Evolutionary conservation across 139 green algal species (phyloP).

Genomic region (Chlamydomonas urium): DNA sequence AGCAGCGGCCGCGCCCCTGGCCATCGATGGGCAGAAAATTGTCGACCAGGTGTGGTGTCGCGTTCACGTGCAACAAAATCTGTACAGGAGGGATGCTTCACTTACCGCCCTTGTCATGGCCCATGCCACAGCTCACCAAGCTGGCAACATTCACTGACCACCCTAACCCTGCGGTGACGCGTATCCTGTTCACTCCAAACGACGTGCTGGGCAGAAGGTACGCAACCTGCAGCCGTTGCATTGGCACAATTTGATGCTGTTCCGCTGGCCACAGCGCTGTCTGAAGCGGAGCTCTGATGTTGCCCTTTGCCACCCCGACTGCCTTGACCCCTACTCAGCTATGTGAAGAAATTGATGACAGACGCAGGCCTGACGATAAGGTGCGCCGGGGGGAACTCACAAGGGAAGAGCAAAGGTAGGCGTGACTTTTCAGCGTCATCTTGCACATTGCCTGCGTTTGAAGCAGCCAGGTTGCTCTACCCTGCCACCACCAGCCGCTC

Average conservation of each 20-base stretch:
- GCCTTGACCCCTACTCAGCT: conserved; percentile 43
- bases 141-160: conserved; percentile 77
- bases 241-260: not conserved
- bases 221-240: no score
- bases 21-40: conserved; percentile 27
- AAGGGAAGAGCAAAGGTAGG: not conserved
- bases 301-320: not conserved
- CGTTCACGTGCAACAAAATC: not conserved
- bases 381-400: conserved; percentile 17
- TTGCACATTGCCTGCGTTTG: no score
- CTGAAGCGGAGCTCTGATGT: not conserved
- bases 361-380: conserved; percentile 43
- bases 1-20: not conserved
- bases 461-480: no score
- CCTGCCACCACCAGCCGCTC: no score
- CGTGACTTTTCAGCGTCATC: no score
- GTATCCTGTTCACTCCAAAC: conserved; percentile 83
- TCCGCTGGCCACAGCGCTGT: not conserved
- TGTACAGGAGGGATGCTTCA: not conserved
- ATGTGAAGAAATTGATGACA: conserved; percentile 80
- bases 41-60: conserved; percentile 25
- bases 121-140: conserved; percentile 58
- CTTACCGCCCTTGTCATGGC: no score
- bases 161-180: conserved; percentile 78
- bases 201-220: conserved; percentile 67